These are phyloP conservation scores for Sugiyamaella grinbergsii DNA, from an alignment of 1,139 yeast species.

Conservation along the genomic window DNA sequence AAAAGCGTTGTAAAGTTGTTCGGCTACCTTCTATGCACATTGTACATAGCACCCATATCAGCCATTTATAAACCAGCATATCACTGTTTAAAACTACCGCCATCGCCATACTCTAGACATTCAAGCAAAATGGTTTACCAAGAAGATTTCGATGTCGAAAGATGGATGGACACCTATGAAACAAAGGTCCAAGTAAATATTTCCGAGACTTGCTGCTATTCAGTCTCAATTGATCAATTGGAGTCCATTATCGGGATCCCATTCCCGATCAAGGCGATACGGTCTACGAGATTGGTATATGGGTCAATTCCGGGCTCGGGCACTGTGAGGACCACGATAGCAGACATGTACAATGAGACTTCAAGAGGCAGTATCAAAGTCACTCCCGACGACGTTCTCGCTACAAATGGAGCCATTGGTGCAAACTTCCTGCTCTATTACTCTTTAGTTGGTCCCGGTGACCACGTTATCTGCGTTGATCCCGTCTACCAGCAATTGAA, in stretches of 20 bases:
- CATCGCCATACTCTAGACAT: not conserved
- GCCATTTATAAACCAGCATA: too few species aligned
- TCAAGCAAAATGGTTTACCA: constrained; percentile 34
- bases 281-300: constrained; percentile 46
- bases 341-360: constrained; percentile 45
- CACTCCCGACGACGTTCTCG: constrained; percentile 45
- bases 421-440: constrained; percentile 56
- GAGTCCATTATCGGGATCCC: constrained; percentile 40
- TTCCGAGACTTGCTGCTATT: constrained; percentile 59
- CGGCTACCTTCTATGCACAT: too few species aligned
- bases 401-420: constrained; percentile 62
- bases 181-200: constrained; percentile 47
- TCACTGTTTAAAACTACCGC: not conserved
- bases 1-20: too few species aligned
- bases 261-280: constrained; percentile 34
- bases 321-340: constrained; percentile 45
- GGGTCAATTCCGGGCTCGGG: constrained; percentile 54
- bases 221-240: constrained; percentile 49
- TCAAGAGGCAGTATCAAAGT: constrained; percentile 32
- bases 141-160: constrained; percentile 54
- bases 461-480: constrained; percentile 53
- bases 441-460: constrained; percentile 51
- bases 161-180: constrained; percentile 59
- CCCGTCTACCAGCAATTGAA: constrained; percentile 58
- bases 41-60: too few species aligned